These are phyloP conservation scores for Fusarium phyllophilum DNA, from an alignment of 2,329 filamentous ascomycete species.

Conservation along the genomic window DNA sequence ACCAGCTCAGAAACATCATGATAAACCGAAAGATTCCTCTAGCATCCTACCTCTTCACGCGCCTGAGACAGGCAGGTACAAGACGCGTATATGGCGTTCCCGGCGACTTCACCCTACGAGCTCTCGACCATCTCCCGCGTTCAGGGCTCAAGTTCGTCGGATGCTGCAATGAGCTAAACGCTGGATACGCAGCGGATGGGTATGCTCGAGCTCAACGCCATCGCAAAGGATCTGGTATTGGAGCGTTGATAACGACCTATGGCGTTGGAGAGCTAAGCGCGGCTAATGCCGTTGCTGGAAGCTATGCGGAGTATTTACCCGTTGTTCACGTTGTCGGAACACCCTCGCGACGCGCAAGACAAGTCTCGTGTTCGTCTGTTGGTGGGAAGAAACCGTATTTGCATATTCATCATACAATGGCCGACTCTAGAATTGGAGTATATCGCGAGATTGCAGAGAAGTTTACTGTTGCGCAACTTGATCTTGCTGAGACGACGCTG, in stretches of 20 bases:
- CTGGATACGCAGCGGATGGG: slow-evolving; percentile 22
- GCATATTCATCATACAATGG: slow-evolving; percentile 13
- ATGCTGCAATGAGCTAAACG: slow-evolving; percentile 22
- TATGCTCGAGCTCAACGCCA: slow-evolving; percentile 12
- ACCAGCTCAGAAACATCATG: not conserved
- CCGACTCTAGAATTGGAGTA: not conserved
- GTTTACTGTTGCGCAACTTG: slow-evolving; percentile 9
- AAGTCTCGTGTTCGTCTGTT: fast-evolving
- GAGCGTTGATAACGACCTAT: slow-evolving; percentile 5
- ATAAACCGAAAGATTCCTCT: not conserved
- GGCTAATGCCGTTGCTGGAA: slow-evolving; percentile 16
- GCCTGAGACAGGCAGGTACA: not conserved
- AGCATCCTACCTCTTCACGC: slow-evolving; percentile 4
- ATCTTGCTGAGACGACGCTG: not conserved
- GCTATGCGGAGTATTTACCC: slow-evolving; percentile 10
- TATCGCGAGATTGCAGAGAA: slow-evolving; percentile 13
- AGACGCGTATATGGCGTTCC: slow-evolving; percentile 17
- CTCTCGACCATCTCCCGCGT: not conserved
- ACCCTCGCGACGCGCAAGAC: not conserved
- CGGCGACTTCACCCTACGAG: slow-evolving; percentile 16
- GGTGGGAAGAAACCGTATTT: not conserved
- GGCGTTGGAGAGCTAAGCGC: slow-evolving; percentile 20
- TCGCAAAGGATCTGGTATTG: not conserved
- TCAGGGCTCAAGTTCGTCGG: slow-evolving; percentile 11
- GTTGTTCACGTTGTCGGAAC: slow-evolving; percentile 21